Conservation (phyloP, 164 flowering plant genomes). For the Paratinospora sagittata region DNA sequence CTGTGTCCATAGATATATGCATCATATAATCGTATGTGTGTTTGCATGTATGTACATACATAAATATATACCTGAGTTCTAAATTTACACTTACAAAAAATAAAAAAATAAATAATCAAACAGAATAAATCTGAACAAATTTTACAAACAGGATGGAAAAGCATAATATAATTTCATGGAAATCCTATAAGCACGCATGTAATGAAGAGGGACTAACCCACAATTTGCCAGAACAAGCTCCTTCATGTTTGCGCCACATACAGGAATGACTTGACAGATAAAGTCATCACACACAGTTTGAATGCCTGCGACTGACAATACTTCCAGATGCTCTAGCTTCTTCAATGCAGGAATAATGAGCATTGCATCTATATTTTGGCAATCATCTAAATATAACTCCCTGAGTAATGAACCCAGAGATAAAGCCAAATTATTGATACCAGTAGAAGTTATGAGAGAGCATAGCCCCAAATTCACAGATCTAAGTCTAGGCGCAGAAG, state of each 20-base stretch:
- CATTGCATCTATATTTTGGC: constrained; percentile 54
- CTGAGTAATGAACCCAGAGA: constrained; percentile 45
- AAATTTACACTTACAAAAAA: no score
- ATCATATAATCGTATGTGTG: no score
- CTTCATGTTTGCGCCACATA: constrained; percentile 50
- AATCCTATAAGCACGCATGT: background rate
- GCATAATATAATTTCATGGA: background rate
- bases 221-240: constrained; percentile 66
- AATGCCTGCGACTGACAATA: constrained; percentile 55
- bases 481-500: constrained; percentile 58
- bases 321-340: constrained; percentile 54
- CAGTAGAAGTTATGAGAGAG: constrained; percentile 54
- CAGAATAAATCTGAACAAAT: background rate
- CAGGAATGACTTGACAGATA: constrained; percentile 32
- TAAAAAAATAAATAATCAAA: no score
- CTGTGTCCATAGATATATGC: no score
- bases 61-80: no score
- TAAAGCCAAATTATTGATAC: constrained; percentile 42
- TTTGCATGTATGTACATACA: no score
- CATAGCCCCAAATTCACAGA: constrained; percentile 80
- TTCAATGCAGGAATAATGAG: constrained; percentile 52
- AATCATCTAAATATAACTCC: constrained; percentile 73
- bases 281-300: constrained; percentile 56
- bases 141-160: background rate
- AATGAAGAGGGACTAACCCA: constrained; percentile 34